phyloP scores from a whole-genome alignment of 208 protist genomes.

The Wallacemonas rigidus region DNA sequence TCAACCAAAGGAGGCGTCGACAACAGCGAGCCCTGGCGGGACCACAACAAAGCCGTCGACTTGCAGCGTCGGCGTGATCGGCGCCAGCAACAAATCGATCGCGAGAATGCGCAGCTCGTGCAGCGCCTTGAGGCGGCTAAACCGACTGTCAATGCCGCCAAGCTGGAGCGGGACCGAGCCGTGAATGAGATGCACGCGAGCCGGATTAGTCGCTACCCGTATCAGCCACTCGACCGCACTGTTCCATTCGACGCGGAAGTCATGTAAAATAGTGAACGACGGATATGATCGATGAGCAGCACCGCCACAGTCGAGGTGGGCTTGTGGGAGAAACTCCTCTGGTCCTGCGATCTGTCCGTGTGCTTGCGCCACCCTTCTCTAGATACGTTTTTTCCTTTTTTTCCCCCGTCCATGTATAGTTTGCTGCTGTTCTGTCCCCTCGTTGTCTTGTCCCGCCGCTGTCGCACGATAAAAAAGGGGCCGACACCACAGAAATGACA shows the following conservation, averaged over 20 bases:
- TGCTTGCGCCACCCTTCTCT: neutral
- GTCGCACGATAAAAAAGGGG: too few species aligned
- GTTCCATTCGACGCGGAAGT: neutral
- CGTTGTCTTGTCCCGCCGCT: too few species aligned
- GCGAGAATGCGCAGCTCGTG: constrained; percentile 61
- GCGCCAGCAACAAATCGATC: constrained; percentile 39
- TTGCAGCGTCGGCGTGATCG: constrained; percentile 45
- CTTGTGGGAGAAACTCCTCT: neutral
- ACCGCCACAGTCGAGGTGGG: neutral
- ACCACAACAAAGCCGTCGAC: constrained; percentile 40
- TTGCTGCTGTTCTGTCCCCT: neutral
- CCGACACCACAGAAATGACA: too few species aligned
- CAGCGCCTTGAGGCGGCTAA: constrained; percentile 45
- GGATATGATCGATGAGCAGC: neutral
- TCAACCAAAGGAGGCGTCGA: constrained; percentile 57
- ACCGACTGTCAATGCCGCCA: constrained; percentile 47
- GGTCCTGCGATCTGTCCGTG: neutral
- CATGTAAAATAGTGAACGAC: constrained; percentile 1
- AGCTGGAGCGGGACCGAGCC: constrained; percentile 45
- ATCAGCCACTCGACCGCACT: constrained; percentile 36
- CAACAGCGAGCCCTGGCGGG: constrained; percentile 64
- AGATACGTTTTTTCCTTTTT: neutral
- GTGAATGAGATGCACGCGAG: constrained; percentile 57
- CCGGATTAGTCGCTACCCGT: constrained; percentile 60
- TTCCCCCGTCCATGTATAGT: neutral